These are phyloP conservation scores for Brassica cretica DNA, from an alignment of 345 rosid genomes.

Conservation along the genomic window DNA sequence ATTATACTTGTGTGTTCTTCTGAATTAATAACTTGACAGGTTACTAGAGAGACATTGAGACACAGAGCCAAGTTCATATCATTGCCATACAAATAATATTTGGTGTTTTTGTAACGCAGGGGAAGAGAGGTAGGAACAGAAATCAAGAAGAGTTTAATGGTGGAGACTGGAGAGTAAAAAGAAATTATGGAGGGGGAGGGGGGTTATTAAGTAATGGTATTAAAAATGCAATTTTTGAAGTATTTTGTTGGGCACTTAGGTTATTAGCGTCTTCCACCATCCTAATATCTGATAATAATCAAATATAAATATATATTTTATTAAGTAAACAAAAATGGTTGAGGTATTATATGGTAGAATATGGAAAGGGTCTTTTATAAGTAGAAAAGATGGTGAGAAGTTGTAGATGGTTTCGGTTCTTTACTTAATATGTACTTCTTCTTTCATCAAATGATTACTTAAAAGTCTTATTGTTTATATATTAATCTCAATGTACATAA, in stretches of 20 bases:
- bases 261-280: constrained; percentile 32
- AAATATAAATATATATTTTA: constrained; percentile 18
- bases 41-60: background rate
- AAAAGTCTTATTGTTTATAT: constrained; percentile 36
- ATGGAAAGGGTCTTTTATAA: constrained; percentile 24
- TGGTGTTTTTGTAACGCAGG: constrained; percentile 6
- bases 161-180: constrained; percentile 27
- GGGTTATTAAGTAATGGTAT: constrained; percentile 8
- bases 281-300: constrained; percentile 23
- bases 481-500: constrained; percentile 36
- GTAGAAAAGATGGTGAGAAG: constrained; percentile 30
- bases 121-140: background rate
- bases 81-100: background rate
- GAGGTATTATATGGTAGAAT: constrained; percentile 32
- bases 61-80: background rate
- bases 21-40: background rate
- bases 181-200: background rate
- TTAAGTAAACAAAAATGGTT: constrained; percentile 29
- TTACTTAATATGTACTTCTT: constrained; percentile 13
- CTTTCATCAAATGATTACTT: background rate
- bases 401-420: constrained; percentile 26
- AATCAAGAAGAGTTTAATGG: background rate
- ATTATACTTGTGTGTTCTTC: background rate
- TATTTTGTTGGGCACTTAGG: constrained; percentile 32
- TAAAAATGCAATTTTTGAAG: constrained; percentile 38